Conservation (phyloP, 176 grass and related monocot species). For the Saccharum officinarum region DNA sequence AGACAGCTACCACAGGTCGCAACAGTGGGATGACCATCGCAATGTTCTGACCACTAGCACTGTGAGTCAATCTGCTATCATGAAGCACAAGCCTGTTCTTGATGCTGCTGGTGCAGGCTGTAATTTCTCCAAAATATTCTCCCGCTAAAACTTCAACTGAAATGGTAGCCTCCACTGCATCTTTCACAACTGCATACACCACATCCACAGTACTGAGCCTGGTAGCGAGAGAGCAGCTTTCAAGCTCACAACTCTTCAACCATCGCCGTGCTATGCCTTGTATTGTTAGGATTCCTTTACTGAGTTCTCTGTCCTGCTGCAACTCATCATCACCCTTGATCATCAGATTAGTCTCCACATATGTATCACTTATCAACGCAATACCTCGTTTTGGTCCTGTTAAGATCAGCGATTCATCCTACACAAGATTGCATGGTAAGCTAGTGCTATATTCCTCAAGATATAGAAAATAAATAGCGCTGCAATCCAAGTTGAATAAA, state of each 20-base stretch:
- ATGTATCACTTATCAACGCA: neutral
- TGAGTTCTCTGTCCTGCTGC: neutral
- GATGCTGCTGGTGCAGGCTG: neutral
- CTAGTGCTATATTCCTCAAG: neutral
- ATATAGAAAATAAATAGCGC: neutral
- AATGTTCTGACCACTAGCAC: neutral
- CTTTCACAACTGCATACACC: neutral
- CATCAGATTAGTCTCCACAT: neutral
- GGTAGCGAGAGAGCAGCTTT: neutral
- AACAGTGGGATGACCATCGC: neutral
- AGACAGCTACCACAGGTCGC: neutral
- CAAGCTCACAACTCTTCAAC: neutral
- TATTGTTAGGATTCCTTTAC: neutral
- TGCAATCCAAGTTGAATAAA: neutral
- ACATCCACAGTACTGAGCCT: neutral
- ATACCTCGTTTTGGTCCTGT: constrained; percentile 6
- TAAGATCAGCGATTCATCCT: constrained; percentile 1
- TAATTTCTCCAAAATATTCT: neutral
- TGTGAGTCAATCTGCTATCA: neutral
- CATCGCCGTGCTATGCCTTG: neutral
- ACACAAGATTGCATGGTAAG: neutral
- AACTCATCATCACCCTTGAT: neutral
- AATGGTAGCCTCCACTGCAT: neutral
- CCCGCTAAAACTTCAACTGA: neutral
- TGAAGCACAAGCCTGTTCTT: neutral